Conservation (phyloP, 2,329 filamentous ascomycete genomes). For the Tolypocladium inflatum region DNA sequence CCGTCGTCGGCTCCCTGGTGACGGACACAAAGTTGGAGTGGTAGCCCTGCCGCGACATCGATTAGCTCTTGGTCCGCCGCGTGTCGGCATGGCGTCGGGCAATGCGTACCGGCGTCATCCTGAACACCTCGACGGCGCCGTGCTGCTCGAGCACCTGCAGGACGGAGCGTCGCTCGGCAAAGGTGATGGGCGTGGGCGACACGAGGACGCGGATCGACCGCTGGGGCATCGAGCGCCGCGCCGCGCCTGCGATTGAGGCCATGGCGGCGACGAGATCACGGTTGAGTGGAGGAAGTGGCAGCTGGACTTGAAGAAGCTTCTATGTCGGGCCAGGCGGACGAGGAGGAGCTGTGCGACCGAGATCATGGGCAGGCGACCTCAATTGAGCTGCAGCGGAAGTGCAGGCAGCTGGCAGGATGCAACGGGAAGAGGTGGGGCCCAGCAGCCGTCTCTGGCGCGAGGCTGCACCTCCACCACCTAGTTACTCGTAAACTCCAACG, state of each 20-base stretch:
- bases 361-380: not conserved
- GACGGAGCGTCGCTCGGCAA: conserved; percentile 46
- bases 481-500: not conserved
- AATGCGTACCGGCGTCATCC: conserved; percentile 16
- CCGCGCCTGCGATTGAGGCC: conserved; percentile 2
- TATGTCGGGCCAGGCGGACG: not conserved
- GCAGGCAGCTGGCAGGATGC: not conserved
- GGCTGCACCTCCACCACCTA: not conserved
- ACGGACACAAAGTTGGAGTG: conserved; percentile 41
- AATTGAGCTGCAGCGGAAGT: not conserved
- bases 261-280: not conserved
- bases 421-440: not conserved
- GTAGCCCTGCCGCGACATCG: conserved; percentile 25
- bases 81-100: not conserved
- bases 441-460: not conserved
- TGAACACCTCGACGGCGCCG: conserved; percentile 43
- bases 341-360: not conserved
- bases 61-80: not conserved
- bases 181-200: conserved; percentile 37
- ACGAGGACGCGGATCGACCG: conserved; percentile 41
- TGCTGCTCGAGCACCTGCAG: conserved; percentile 40
- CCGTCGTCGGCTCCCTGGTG: conserved; percentile 29
- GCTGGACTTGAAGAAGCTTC: not conserved
- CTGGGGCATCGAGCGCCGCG: conserved; percentile 12
- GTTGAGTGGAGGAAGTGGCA: not conserved